Base-by-base conservation (phyloP, 2,329 filamentous ascomycete species). In the Pseudocercospora ulei region DNA sequence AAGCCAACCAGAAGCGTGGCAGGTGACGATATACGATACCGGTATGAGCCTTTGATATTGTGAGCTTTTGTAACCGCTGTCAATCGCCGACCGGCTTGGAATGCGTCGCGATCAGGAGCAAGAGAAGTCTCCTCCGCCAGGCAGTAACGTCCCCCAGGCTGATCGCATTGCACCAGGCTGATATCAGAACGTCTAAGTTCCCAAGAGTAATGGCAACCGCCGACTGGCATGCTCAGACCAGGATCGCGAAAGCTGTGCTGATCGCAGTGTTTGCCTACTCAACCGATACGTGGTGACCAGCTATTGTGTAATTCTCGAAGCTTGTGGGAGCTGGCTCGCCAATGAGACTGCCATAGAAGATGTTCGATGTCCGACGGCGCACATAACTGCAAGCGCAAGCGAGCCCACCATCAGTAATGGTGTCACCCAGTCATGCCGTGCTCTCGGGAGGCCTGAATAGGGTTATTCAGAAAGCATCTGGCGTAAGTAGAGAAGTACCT, bases 191-290 rank as follows among this genome's bases (percentile, higher is more conserved):
- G 5, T 25, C 12, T 16, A 31, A 6, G 7, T 34, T 39, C 1
- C 28, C 37, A 13, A 39, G 37, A 9, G 26, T 16, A n/a, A 33
- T 25, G 1, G 37, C 12, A 12, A 20, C 9, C 28, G 1, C n/a
- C 9, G 25, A n/a, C 8, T 30, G 11, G 6, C 28, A 33, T 7
- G 37, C 37, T 12, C 28, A 14, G 8, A 39, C 37, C 7, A 39
- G 28, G 14, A 39, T 33, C 1, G 37, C 37, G 16, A 39, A 39
- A 7, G 37, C 37, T 7, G 37, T 39, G 5, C 37, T 28, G 4
- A 39, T 25, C 14, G 37, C 37, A n/a, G 37, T 39, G 14, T 39
- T 39, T 19, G 14, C 22, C 16, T 34, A 28, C 7, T 39, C 27
- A n/a, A 31, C 20, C 2, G 37, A 23, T 1, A 34, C 2, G 6